Conservation (phyloP, 129 eudicot genomes). For the Saposhnikovia divaricata region DNA sequence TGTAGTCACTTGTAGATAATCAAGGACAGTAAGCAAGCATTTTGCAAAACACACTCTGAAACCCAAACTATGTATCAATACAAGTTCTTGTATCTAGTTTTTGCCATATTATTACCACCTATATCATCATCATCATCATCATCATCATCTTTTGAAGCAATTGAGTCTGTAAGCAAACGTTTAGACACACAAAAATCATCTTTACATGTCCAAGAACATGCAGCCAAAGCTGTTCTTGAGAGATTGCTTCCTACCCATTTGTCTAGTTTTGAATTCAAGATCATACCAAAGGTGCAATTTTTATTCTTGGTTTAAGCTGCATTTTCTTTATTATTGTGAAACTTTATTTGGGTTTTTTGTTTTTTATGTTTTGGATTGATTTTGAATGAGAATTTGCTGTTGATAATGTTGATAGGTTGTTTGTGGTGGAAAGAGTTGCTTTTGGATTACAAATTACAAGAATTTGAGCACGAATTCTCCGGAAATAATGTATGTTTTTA, state of each 20-base stretch:
- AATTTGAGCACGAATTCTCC: constrained; percentile 46
- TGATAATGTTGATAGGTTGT: constrained; percentile 42
- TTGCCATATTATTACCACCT: constrained; percentile 26
- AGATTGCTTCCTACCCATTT: constrained; percentile 80
- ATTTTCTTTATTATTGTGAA: not conserved
- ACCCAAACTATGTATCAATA: constrained; percentile 24
- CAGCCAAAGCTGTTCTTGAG: constrained; percentile 65
- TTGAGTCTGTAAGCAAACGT: constrained; percentile 35
- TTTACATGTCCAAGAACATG: constrained; percentile 58
- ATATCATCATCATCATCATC: constrained; percentile 30
- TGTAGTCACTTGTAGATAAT: too few species aligned
- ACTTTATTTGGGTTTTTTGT: not conserved
- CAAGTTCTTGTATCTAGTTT: constrained; percentile 13
- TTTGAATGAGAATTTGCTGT: not conserved
- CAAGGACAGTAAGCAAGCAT: not conserved
- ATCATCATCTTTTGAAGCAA: constrained; percentile 32
- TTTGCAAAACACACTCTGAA: not conserved
- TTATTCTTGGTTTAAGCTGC: not conserved
- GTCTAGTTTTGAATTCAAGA: constrained; percentile 54
- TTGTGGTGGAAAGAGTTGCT: constrained; percentile 89
- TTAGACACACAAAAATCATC: constrained; percentile 49
- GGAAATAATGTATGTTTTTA: constrained; percentile 56
- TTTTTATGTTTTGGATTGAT: not conserved
- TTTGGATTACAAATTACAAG: constrained; percentile 59
- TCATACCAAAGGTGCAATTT: constrained; percentile 54